Evolutionary conservation across 2,329 filamentous ascomycete species (phyloP).

Genomic region (Ascochyta rabiei): DNA sequence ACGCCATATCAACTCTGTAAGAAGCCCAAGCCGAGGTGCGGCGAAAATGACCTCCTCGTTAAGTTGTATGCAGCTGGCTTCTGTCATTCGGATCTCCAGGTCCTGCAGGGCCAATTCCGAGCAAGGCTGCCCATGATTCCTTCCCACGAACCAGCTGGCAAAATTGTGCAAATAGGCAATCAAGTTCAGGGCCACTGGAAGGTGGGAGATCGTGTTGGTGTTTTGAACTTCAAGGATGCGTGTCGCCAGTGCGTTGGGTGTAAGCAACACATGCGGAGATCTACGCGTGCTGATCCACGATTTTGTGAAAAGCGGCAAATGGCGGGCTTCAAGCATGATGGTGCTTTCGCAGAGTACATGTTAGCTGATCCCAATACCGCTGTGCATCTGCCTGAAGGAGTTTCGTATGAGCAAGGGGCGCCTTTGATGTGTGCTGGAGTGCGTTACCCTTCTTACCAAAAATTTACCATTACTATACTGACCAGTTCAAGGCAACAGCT

Average conservation of each 20-base stretch:
- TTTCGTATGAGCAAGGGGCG: slow-evolving; percentile 38
- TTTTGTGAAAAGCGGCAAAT: slow-evolving; percentile 38
- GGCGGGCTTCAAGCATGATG: slow-evolving; percentile 40
- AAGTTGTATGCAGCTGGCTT: slow-evolving; percentile 34
- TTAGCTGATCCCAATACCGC: slow-evolving; percentile 39
- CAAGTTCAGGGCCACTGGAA: slow-evolving; percentile 35
- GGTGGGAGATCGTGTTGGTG: slow-evolving; percentile 39
- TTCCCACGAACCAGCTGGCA: slow-evolving; percentile 44
- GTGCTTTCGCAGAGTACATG: slow-evolving; percentile 43
- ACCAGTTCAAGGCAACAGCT: slow-evolving; percentile 27
- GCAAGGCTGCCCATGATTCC: slow-evolving; percentile 37
- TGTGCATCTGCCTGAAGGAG: slow-evolving; percentile 27
- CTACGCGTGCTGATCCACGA: slow-evolving; percentile 27
- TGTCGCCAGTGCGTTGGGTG: slow-evolving; percentile 31
- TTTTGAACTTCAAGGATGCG: slow-evolving; percentile 35
- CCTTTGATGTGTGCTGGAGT: slow-evolving; percentile 47
- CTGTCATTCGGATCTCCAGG: slow-evolving; percentile 38
- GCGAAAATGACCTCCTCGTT: slow-evolving; percentile 29
- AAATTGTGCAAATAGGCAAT: slow-evolving; percentile 33
- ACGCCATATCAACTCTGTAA: slow-evolving; percentile 26
- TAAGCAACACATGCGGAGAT: slow-evolving; percentile 18
- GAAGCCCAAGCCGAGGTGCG: slow-evolving; percentile 22
- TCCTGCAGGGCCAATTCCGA: slow-evolving; percentile 30
- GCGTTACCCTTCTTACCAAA: slow-evolving; percentile 4
- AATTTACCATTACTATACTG: neutral